Evolutionary conservation across 1,284 basidiomycete species (phyloP), one percentile per base, ranked within the genome.

Genomic region (Heliocybe sulcata): DNA sequence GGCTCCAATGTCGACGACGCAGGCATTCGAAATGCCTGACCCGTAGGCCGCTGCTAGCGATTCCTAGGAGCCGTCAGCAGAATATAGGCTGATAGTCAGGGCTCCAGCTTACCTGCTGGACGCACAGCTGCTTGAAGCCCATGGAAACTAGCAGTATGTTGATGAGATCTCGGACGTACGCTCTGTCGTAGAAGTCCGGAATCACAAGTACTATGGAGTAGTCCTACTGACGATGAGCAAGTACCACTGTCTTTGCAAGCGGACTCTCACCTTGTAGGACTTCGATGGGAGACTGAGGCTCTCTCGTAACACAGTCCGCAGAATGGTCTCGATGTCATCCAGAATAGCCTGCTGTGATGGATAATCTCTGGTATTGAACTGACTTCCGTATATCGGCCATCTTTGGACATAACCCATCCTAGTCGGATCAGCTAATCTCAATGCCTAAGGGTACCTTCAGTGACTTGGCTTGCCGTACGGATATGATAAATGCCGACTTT

Each of bases 1-100:
- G 4, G 95, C 89, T 10, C 97, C 97, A 54, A 99, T 85, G 66
- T 99, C 94, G 33, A 99, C 91, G 2, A 99, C 92, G 65, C 96
- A 98, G 11, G 94, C 95, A 59, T 85, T 90, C 0, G 92, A 93
- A 56, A 98, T 87, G 11, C 97, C 97, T 1, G 96, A 94, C 19
- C 95, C 94, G 67, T 97, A 98, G 1, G 94, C 92, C 3, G 97
- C 93, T 51, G 92, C 92, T 27, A 97, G 77, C 1, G 92, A 89
- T 77, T 97, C 94, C 90, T 96, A 49, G 14, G 33, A 33, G 47
- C 26, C 19, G 48, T 54, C 56, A 23, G 58, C 49, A 25, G n/a
- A 3, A 51, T 6, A n/a, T 27, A 27, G 33, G 47, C 11, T 29
- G 10, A 52, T 42, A 45, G 52, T 19, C n/a, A n/a, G 47, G 29